These are phyloP conservation scores for Echeveria elegans DNA, from an alignment of 164 flowering plant genomes.

Conservation along the genomic window DNA sequence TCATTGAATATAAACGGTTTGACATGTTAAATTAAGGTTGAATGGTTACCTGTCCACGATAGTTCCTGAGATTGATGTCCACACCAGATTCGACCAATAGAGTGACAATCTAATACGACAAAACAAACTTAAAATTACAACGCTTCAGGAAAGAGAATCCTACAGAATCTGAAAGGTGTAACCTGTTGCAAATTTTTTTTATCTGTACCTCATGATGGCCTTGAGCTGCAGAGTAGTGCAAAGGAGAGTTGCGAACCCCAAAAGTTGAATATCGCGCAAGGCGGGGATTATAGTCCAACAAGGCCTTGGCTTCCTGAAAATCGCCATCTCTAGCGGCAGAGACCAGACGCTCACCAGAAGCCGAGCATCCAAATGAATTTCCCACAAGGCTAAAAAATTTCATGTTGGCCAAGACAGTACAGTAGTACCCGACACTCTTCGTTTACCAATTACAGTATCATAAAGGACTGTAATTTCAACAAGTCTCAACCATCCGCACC, in stretches of 20 bases:
- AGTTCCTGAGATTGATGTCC: constrained; percentile 83
- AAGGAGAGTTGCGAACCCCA: constrained; percentile 91
- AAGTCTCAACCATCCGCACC: neutral
- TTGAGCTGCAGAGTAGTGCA: constrained; percentile 93
- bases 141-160: neutral
- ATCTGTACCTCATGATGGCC: constrained; percentile 86
- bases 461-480: constrained; percentile 3
- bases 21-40: neutral
- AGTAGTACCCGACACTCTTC: neutral
- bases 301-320: constrained; percentile 86
- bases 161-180: neutral
- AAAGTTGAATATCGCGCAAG: constrained; percentile 84
- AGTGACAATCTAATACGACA: constrained; percentile 53
- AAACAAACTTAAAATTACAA: neutral
- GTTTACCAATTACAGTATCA: constrained; percentile 5
- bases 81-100: constrained; percentile 84
- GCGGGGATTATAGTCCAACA: constrained; percentile 84
- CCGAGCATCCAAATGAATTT: constrained; percentile 97
- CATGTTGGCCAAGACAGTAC: constrained; percentile 26
- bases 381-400: constrained; percentile 56
- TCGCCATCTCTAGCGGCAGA: constrained; percentile 99
- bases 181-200: neutral
- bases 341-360: constrained; percentile 89
- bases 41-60: constrained; percentile 76
- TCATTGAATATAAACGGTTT: neutral